Percentiles rank a stretch among this genome's conserved stretches.
These are phyloP conservation scores for Gossypium turneri DNA, from an alignment of 345 rosid genomes.

Conservation along the genomic window DNA sequence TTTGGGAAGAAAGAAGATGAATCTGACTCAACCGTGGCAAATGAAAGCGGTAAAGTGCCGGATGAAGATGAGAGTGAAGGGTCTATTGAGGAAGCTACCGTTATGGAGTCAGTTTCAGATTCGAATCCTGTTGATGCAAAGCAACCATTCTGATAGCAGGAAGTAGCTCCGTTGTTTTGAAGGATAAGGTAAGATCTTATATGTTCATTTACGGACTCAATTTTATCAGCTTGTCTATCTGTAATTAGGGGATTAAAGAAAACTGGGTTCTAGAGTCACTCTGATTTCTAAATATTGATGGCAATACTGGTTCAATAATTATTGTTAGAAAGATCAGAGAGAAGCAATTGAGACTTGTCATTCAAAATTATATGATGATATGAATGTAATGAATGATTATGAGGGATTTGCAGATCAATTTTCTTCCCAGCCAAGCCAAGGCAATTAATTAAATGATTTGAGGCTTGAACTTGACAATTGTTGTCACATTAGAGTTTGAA, in stretches of 20 bases:
- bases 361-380: background rate
- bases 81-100: constrained; percentile 28
- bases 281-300: background rate
- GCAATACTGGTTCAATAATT: background rate
- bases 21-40: constrained; percentile 16
- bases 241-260: too few relatives aligned
- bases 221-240: background rate
- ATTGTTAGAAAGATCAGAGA: background rate
- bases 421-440: too few relatives aligned
- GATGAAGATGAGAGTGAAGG: constrained; percentile 17
- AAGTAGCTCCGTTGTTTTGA: background rate
- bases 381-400: background rate
- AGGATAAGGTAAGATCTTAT: background rate
- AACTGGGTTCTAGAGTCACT: too few relatives aligned
- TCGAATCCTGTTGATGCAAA: background rate
- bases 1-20: constrained; percentile 42
- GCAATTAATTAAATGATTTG: too few relatives aligned
- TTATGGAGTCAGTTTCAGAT: constrained; percentile 5
- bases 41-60: constrained; percentile 9
- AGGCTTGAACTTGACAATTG: too few relatives aligned
- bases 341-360: background rate
- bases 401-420: background rate
- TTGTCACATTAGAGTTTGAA: too few relatives aligned
- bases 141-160: constrained; percentile 2
- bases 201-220: background rate